Base-by-base conservation (phyloP, 192 early-diverging fungal genomes). In the Coemansia sp. region DNA sequence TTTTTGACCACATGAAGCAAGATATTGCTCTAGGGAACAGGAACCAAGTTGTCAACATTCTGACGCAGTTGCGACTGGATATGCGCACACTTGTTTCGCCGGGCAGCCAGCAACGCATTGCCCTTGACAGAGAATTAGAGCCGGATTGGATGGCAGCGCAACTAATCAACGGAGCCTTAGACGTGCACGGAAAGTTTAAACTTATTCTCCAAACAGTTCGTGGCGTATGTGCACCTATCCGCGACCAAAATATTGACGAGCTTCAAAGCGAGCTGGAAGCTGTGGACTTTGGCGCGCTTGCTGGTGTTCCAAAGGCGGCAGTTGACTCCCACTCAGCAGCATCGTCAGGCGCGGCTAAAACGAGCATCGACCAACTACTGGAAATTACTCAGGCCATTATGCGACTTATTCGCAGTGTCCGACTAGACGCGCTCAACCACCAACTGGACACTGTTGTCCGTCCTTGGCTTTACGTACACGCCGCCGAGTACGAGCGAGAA, bases 391-490 rank as follows among this genome's bases (percentile, higher is more conserved):
- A 37, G n/a, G 34, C 32, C 17, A 49, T 58, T 4, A 39, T 75
- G 51, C 39, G 17, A 13, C 53, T 75, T 10, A 56, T 75, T 21
- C 71, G 53, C 47, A 50, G 52, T 19, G 37, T 68, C 7, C 60
- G 58, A 1, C 23, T 59, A 14, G 71, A 75, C 27, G 59, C 56
- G 31, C 65, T 75, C 22, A 75, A 75, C 50, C 53, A 68, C 34
- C 65, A 67, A 34, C 48, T 75, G 15, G 54, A 67, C 8, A 59
- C 60, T 1, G 43, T 63, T 4, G 65, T 75, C 13, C 65, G 71
- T 8, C 71, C 71, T 11, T 75, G 65, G 64, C 56, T 75, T 34
- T 56, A 51, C 14, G 21, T 38, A 13, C 71, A 75, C 18, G 65
- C 60, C 1, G 57, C 63, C 1, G 60, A 68, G 26, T 75, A 75